phyloP scores from a whole-genome alignment of 2,329 filamentous ascomycete genomes.

The Ascochyta lentis region DNA sequence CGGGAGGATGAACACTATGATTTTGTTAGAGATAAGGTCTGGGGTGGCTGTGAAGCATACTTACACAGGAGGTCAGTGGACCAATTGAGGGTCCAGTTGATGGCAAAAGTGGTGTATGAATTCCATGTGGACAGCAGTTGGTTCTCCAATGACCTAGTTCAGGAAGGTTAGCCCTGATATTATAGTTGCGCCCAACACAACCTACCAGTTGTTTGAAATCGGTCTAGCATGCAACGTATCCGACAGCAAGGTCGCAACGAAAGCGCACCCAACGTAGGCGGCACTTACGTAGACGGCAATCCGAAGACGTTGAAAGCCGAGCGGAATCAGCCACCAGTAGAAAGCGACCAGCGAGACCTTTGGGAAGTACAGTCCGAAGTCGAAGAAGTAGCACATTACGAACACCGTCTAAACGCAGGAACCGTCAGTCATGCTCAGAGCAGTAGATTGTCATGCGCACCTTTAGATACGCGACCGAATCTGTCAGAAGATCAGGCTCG shows the following conservation, averaged over 20 bases:
- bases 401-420: conserved; percentile 23
- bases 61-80: conserved; percentile 28
- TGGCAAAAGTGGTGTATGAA: conserved; percentile 14
- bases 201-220: conserved; percentile 31
- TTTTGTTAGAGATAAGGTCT: not conserved
- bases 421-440: not conserved
- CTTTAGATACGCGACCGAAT: conserved; percentile 27
- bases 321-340: conserved; percentile 36
- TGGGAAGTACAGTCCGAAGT: conserved; percentile 31
- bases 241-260: conserved; percentile 23
- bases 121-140: conserved; percentile 31
- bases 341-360: conserved; percentile 30
- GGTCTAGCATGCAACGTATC: conserved; percentile 20
- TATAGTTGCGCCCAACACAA: not conserved
- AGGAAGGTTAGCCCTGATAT: not conserved
- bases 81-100: conserved; percentile 29
- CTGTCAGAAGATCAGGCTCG: conserved; percentile 21
- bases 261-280: conserved; percentile 13
- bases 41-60: not conserved
- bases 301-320: conserved; percentile 26
- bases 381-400: conserved; percentile 28
- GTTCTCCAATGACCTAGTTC: conserved; percentile 24
- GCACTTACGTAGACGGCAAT: conserved; percentile 22
- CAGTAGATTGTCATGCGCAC: not conserved
- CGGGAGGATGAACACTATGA: conserved; percentile 25